Conservation (phyloP, 2,329 filamentous ascomycete species). For the Colletotrichum chlorophyti region DNA sequence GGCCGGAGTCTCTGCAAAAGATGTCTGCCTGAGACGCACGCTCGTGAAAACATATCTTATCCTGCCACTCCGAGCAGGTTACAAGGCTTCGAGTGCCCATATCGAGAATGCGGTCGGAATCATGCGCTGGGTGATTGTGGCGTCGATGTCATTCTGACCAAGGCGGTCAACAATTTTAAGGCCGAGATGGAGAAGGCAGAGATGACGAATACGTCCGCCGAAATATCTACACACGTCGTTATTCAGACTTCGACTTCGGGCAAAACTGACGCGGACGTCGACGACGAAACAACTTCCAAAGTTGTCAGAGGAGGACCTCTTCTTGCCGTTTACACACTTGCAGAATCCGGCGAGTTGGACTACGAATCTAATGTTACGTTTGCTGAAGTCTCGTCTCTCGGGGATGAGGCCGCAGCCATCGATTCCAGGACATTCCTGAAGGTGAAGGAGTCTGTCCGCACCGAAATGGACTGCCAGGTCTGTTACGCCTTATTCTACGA, state of each 20-base stretch:
- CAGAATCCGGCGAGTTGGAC: constrained; percentile 64
- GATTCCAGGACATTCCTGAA: constrained; percentile 51
- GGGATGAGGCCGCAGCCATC: constrained; percentile 34
- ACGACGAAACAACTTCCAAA: constrained; percentile 38
- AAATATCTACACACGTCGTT: constrained; percentile 48
- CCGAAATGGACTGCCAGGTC: constrained; percentile 86
- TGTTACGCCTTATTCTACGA: constrained; percentile 85
- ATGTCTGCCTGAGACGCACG: constrained; percentile 74
- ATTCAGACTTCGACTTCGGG: constrained; percentile 16
- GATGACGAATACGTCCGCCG: constrained; percentile 39
- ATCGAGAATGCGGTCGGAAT: constrained; percentile 68
- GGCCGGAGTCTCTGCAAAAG: constrained; percentile 77
- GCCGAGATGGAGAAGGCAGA: constrained; percentile 54
- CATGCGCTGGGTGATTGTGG: constrained; percentile 81
- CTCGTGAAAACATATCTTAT: constrained; percentile 77
- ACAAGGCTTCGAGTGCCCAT: constrained; percentile 78
- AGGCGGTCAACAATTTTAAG: constrained; percentile 68
- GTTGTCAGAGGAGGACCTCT: constrained; percentile 65
- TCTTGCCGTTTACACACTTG: constrained; percentile 70
- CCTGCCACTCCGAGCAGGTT: constrained; percentile 71
- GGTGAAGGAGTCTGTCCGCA: constrained; percentile 66
- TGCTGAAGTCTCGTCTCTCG: constrained; percentile 33
- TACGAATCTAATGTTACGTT: constrained; percentile 64
- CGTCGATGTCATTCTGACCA: constrained; percentile 77
- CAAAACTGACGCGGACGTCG: constrained; percentile 40